phyloP scores from a whole-genome alignment of 1,284 basidiomycete genomes.

The Rhodotorula sp. region DNA sequence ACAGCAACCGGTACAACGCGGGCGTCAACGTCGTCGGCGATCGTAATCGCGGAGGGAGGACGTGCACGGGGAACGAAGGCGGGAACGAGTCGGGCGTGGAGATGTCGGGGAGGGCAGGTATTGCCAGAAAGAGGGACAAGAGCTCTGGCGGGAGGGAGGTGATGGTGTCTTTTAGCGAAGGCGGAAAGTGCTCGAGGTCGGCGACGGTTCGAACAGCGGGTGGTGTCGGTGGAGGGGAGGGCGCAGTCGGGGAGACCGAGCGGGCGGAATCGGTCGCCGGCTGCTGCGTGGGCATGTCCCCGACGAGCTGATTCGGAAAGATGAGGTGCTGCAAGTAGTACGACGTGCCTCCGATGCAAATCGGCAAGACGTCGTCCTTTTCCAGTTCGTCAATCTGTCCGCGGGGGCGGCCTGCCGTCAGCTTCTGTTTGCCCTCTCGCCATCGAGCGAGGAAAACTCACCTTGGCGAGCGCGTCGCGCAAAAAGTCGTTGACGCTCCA shows the following conservation, averaged over 20 bases:
- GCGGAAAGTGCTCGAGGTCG: slow-evolving; percentile 43
- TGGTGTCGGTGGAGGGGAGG: background rate
- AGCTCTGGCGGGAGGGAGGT: slow-evolving; percentile 57
- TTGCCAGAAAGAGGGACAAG: slow-evolving; percentile 54
- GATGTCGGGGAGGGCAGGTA: slow-evolving; percentile 36
- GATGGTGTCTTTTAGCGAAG: slow-evolving; percentile 41
- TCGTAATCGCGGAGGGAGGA: slow-evolving; percentile 57
- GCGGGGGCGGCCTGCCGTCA: slow-evolving; percentile 44
- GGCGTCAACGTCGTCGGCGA: slow-evolving; percentile 61
- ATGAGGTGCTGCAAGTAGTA: slow-evolving; percentile 94
- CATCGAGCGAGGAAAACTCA: background rate
- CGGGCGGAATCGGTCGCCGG: background rate
- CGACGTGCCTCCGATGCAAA: slow-evolving; percentile 90
- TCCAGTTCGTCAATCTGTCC: slow-evolving; percentile 70
- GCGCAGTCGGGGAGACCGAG: background rate
- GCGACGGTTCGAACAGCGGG: slow-evolving; percentile 1
- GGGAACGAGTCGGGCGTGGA: slow-evolving; percentile 41
- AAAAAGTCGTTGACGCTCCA: slow-evolving; percentile 60
- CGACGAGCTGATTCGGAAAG: slow-evolving; percentile 51
- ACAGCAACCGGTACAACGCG: slow-evolving; percentile 66
- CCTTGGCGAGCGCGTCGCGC: slow-evolving; percentile 46
- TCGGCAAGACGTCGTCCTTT: slow-evolving; percentile 65
- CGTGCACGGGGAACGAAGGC: slow-evolving; percentile 44
- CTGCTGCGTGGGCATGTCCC: slow-evolving; percentile 8
- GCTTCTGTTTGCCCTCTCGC: slow-evolving; percentile 45